Percentiles rank a stretch among this genome's conserved stretches.
These are phyloP conservation scores for Puccinia coronata DNA, from an alignment of 1,284 basidiomycete species.

Conservation along the genomic window DNA sequence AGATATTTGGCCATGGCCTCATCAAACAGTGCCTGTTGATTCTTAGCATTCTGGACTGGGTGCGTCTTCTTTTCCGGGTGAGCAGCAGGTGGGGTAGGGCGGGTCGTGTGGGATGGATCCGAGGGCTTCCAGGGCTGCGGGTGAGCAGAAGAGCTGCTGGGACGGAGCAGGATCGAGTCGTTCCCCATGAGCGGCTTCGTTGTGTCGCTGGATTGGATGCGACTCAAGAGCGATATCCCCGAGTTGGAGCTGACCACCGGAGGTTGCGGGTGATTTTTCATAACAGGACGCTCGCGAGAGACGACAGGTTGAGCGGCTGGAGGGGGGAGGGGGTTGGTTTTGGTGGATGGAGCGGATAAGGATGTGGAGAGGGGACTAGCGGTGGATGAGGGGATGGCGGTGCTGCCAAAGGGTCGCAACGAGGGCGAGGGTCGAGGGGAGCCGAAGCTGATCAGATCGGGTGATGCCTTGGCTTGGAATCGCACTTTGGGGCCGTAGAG, in stretches of 20 bases:
- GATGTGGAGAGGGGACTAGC: background rate
- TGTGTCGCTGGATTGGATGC: slow-evolving; percentile 14
- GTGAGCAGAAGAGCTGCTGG: background rate
- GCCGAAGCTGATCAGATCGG: background rate
- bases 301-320: background rate
- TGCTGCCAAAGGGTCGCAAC: slow-evolving; percentile 30
- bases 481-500: slow-evolving; percentile 38
- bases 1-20: slow-evolving; percentile 29
- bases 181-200: slow-evolving; percentile 5
- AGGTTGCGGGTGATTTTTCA: background rate
- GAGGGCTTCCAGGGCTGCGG: background rate
- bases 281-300: background rate
- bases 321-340: background rate
- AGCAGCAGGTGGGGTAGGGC: background rate
- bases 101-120: background rate
- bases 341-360: background rate
- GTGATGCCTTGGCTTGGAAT: background rate
- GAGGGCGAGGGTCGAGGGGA: slow-evolving; percentile 30
- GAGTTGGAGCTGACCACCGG: slow-evolving; percentile 16
- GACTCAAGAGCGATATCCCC: slow-evolving; percentile 29
- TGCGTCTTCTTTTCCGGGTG: background rate
- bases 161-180: background rate
- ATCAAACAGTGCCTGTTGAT: slow-evolving; percentile 16
- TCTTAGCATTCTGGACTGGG: background rate
- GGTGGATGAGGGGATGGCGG: background rate